Conservation (phyloP, 2,329 filamentous ascomycete species). For the Verticillium isaacii region DNA sequence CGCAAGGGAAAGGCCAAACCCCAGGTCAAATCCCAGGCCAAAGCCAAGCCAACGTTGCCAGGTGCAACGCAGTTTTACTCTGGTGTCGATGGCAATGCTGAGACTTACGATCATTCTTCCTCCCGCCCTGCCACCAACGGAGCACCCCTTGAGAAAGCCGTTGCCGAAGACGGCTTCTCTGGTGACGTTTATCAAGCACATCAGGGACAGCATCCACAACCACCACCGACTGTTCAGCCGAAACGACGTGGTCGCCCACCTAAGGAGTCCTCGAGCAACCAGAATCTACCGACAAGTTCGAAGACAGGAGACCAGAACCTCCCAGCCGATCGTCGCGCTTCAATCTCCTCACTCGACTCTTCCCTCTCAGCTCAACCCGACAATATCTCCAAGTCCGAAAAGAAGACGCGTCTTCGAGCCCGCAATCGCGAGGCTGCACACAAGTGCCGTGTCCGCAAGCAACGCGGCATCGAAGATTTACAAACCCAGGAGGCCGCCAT, state of each 20-base stretch:
- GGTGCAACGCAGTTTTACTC: neutral
- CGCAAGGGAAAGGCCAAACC: neutral
- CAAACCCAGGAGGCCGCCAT: conserved; percentile 14
- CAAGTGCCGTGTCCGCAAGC: conserved; percentile 13
- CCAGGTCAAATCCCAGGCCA: neutral
- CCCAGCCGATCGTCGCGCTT: neutral
- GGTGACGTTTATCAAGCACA: neutral
- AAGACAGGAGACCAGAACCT: neutral
- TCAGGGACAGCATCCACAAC: neutral
- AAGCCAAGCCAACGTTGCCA: neutral
- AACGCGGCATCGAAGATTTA: conserved; percentile 10
- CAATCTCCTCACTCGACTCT: neutral
- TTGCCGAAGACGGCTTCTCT: neutral
- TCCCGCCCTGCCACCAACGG: no score
- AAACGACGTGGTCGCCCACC: neutral
- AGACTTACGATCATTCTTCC: no score
- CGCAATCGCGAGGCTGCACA: conserved; percentile 13
- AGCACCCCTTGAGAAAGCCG: neutral
- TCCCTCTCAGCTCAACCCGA: neutral
- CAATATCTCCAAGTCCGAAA: neutral
- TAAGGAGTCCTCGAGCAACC: neutral
- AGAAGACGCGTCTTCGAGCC: conserved; percentile 9
- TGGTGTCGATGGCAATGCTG: no score
- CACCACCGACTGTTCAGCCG: neutral
- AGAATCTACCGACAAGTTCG: neutral